Percentiles rank a stretch among this genome's conserved stretches.
These are phyloP conservation scores for Moniliophthora roreri DNA, from an alignment of 1,284 basidiomycete genomes.

Conservation along the genomic window DNA sequence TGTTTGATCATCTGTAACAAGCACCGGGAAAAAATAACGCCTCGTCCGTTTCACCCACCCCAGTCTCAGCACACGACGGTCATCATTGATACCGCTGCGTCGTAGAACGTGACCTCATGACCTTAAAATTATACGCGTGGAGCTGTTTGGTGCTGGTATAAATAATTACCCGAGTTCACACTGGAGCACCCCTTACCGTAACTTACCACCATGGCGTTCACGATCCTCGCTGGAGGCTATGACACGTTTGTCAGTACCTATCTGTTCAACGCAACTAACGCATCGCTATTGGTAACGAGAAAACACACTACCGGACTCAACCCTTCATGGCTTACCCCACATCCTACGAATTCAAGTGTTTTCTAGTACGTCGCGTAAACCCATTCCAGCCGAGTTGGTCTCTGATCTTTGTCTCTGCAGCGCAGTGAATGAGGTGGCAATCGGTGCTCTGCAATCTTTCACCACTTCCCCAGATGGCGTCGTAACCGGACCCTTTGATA, in stretches of 20 bases:
- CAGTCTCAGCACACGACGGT: too few relatives aligned
- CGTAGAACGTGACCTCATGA: too few relatives aligned
- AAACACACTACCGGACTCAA: conserved; percentile 21
- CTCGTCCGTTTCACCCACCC: too few relatives aligned
- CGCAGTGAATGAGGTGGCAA: conserved; percentile 27
- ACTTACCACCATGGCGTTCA: conserved; percentile 13
- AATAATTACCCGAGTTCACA: too few relatives aligned
- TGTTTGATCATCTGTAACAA: too few relatives aligned
- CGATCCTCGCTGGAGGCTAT: conserved; percentile 15
- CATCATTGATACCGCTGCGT: too few relatives aligned
- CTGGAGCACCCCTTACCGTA: not conserved
- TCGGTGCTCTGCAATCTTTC: conserved; percentile 58
- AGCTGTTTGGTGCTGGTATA: too few relatives aligned
- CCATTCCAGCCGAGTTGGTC: not conserved
- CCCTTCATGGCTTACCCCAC: conserved; percentile 68
- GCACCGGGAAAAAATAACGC: too few relatives aligned
- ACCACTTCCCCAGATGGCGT: conserved; percentile 42
- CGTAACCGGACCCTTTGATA: conserved; percentile 46
- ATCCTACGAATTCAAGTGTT: conserved; percentile 45
- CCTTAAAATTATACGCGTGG: too few relatives aligned
- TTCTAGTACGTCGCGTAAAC: conserved; percentile 6
- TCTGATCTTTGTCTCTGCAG: too few relatives aligned
- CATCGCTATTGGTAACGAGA: conserved; percentile 5
- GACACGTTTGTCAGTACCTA: conserved; percentile 14
- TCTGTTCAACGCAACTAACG: conserved; percentile 12